Evolutionary conservation across 2,329 filamentous ascomycete genomes (phyloP), one percentile per base, ranked within the genome.

Genomic region (Coleophoma cylindrospora): DNA sequence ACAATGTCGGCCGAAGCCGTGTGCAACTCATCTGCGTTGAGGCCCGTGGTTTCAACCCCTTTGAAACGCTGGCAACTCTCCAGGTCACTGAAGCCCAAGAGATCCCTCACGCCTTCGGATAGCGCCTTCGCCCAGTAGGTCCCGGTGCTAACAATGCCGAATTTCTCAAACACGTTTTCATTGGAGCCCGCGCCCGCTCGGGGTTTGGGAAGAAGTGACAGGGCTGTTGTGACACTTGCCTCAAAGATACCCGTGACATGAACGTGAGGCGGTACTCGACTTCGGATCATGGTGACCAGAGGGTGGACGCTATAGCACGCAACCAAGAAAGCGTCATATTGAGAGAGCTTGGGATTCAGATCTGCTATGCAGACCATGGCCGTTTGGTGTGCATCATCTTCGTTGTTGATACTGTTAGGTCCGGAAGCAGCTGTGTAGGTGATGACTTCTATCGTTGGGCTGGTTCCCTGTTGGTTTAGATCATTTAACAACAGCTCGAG

Each of bases 81-180:
- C 66, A 50, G 43, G 10, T 63, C 56, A 7, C 58, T 57, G 2
- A 68, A 66, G 0, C 86, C 87, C 0, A 95, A 67, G 55, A 89
- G 84, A 0, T 69, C 65, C 2, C 70, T 70, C 0, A 94, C 85
- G 0, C 87, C 91, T 0, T 77, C 70, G 0, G 71, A 74, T 12
- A 96, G 72, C 34, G 94, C 83, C 0, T 73, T 67, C 61, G 92
- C 86, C 92, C 91, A 96, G 56, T 87, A 87, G 50, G 81, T 80
- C 0, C 91, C 91, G 0, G 92, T 96, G 5, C 87, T 92, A 5
- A 97, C 86, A 55, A 97, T 94, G 2, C 91, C 92, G 74, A 94
- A 96, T 43, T 70, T 73, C 58, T 80, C 67, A 49, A 58, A 37
- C 46, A 27, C 19, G 21, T 53, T 51, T 1, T 55, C 51, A 1